Evolutionary conservation across 176 grass and related monocot species (phyloP).

Genomic region (Musa beccarii): DNA sequence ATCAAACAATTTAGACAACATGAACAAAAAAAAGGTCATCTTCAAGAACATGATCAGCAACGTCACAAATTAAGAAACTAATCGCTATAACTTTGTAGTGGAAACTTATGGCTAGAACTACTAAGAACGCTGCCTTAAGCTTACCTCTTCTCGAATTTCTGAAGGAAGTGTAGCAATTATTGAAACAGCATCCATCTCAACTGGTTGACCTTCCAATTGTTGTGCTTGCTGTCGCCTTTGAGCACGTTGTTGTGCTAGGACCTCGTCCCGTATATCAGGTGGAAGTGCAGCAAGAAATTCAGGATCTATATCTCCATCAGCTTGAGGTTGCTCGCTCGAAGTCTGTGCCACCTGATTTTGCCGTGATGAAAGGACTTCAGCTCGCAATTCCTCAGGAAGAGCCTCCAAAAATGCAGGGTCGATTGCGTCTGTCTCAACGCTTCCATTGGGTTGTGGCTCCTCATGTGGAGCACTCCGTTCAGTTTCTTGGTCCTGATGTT

Average conservation of each 20-base stretch:
- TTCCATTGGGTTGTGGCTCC: slow-evolving; percentile 45
- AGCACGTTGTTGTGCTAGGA: slow-evolving; percentile 86
- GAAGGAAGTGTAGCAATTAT: slow-evolving; percentile 97
- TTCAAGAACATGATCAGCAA: not conserved
- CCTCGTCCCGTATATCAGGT: slow-evolving; percentile 92
- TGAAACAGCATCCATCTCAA: slow-evolving; percentile 99
- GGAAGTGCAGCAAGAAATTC: slow-evolving; percentile 99
- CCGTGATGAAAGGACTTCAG: slow-evolving; percentile 90
- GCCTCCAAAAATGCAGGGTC: slow-evolving; percentile 99
- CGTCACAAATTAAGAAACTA: not conserved
- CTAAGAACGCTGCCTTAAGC: not conserved
- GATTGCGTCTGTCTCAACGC: slow-evolving; percentile 46
- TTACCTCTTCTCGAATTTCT: slow-evolving; percentile 99
- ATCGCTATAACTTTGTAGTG: not conserved
- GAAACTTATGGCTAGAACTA: not conserved
- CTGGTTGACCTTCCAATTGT: slow-evolving; percentile 91
- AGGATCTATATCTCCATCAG: slow-evolving; percentile 93
- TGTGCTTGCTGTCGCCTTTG: slow-evolving; percentile 83
- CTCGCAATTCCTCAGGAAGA: slow-evolving; percentile 86
- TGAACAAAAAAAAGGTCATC: not conserved
- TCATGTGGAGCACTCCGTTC: slow-evolving; percentile 41
- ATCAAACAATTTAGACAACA: not conserved
- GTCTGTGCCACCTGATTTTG: slow-evolving; percentile 80
- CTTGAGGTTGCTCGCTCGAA: slow-evolving; percentile 66
- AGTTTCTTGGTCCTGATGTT: slow-evolving; percentile 54